Evolutionary conservation across 352 stramenopile genomes (phyloP), one percentile per base, ranked within the genome.

Genomic region (Globisporangium viniferum): DNA sequence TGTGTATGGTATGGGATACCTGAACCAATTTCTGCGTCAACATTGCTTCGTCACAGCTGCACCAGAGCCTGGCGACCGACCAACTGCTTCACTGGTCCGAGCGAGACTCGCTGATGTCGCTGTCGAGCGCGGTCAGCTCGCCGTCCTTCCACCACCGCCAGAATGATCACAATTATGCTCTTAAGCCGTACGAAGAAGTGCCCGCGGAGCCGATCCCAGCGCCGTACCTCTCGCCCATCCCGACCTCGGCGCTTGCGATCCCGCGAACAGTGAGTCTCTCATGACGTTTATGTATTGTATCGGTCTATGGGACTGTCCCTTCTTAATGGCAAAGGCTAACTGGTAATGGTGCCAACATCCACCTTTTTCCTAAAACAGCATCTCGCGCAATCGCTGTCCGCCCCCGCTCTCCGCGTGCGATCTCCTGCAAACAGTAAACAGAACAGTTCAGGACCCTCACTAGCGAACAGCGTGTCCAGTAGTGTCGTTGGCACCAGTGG

Each of bases 21-120:
- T 44, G 10, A 44, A 44, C 36, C 10, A 12, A 44, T 44, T 44
- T 44, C 36, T 44, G 15, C 15, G 15, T 44, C 4, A 9, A 15
- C 15, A 12, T 44, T 44, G 36, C 3, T 15, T 15, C 12, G 14
- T 4, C 41, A 15, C 55, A 91, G 83, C 81, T 89, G 1, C 83
- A 91, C 35, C 83, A 91, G 54, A 79, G 73, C 5, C 59, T 91
- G 12, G 77, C 81, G 29, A 79, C 77, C 0, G 79, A 91, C 4
- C 68, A 78, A 0, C 54, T 89, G 10, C 51, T 84, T 0, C 79
- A 88, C 59, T 72, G 78, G 22, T 72, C 62, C 9, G 68, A 74
- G 22, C 15, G 59, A 9, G 57, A 51, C 29, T 27, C 15, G 10
- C 36, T 7, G n/a, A 24, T 51, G 41, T 2, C 46, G 20, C 1